phyloP scores from a whole-genome alignment of 2,329 filamentous ascomycete genomes.

The Arthrobotrys sinensis region DNA sequence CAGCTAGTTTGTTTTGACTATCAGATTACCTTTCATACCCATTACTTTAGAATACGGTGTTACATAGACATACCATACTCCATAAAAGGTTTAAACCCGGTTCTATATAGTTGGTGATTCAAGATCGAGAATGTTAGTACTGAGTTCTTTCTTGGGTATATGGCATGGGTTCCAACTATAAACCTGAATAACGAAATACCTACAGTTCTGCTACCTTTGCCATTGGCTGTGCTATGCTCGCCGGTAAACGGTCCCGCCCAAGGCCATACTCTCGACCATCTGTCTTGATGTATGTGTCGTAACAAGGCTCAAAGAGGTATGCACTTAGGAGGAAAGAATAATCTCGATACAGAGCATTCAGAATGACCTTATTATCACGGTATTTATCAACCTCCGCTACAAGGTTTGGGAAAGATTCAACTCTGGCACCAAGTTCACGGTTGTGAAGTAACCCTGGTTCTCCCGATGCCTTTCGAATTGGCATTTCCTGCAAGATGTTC shows the following conservation, averaged over 20 bases:
- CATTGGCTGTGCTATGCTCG: conserved; percentile 83
- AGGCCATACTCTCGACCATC: conserved; percentile 67
- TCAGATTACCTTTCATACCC: background rate
- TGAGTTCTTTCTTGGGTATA: background rate
- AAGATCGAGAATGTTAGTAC: background rate
- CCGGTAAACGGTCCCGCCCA: conserved; percentile 78
- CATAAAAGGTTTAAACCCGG: conserved; percentile 92
- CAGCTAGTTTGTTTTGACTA: conserved; percentile 67
- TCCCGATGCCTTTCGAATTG: conserved; percentile 81
- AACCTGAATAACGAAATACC: conserved; percentile 68
- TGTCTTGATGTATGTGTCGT: conserved; percentile 79
- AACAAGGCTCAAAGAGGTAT: conserved; percentile 92
- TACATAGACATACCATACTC: conserved; percentile 73
- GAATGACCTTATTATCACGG: conserved; percentile 79
- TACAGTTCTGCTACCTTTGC: conserved; percentile 87
- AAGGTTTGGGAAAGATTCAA: conserved; percentile 82
- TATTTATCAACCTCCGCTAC: conserved; percentile 81
- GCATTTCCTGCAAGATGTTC: conserved; percentile 81
- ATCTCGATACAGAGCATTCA: conserved; percentile 91
- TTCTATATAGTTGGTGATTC: conserved; percentile 66
- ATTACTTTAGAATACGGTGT: background rate
- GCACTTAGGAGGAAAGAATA: conserved; percentile 92
- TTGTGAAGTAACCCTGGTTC: conserved; percentile 82
- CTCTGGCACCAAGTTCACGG: conserved; percentile 81
- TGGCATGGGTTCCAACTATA: background rate